Evolutionary conservation across 345 rosid species (phyloP).

Genomic region (Ceriops decandra): DNA sequence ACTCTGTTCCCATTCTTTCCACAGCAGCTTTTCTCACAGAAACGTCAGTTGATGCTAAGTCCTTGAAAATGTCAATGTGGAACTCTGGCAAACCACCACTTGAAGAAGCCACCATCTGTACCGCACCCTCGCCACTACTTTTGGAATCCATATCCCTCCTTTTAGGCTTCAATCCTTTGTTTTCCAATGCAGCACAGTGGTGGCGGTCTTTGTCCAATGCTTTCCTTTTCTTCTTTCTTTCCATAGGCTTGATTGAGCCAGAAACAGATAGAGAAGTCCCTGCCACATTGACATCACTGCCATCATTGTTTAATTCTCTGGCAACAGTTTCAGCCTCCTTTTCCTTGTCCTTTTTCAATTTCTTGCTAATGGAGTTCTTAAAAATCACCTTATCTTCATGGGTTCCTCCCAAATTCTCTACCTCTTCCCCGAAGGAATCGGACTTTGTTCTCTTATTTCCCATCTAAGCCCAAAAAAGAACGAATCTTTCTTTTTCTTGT

Average conservation of each 20-base stretch:
- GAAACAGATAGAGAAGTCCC: slow-evolving; percentile 18
- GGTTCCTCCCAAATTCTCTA: slow-evolving; percentile 21
- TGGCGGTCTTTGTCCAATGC: slow-evolving; percentile 66
- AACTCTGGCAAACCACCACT: slow-evolving; percentile 49
- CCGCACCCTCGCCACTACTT: slow-evolving; percentile 25
- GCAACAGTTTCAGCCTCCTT: not conserved
- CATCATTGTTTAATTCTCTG: not conserved
- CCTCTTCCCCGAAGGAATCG: slow-evolving; percentile 30
- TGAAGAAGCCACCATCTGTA: slow-evolving; percentile 26
- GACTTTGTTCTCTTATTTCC: slow-evolving; percentile 56
- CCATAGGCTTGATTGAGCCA: slow-evolving; percentile 58
- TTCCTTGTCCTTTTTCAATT: slow-evolving; percentile 34
- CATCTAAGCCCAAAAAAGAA: slow-evolving; percentile 32
- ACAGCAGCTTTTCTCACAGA: slow-evolving; percentile 61
- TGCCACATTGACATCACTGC: not conserved
- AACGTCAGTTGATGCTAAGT: slow-evolving; percentile 61
- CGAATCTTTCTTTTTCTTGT: no score
- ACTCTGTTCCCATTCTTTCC: slow-evolving; percentile 54
- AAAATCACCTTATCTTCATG: slow-evolving; percentile 14
- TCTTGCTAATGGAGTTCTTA: slow-evolving; percentile 31
- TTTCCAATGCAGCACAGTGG: slow-evolving; percentile 24
- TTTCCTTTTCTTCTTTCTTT: slow-evolving; percentile 75
- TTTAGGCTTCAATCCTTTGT: slow-evolving; percentile 26
- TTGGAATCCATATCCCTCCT: slow-evolving; percentile 7
- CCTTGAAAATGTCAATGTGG: slow-evolving; percentile 67